phyloP scores from a whole-genome alignment of 805 yeast genomes.

The Groenewaldozyma tartarivorans region DNA sequence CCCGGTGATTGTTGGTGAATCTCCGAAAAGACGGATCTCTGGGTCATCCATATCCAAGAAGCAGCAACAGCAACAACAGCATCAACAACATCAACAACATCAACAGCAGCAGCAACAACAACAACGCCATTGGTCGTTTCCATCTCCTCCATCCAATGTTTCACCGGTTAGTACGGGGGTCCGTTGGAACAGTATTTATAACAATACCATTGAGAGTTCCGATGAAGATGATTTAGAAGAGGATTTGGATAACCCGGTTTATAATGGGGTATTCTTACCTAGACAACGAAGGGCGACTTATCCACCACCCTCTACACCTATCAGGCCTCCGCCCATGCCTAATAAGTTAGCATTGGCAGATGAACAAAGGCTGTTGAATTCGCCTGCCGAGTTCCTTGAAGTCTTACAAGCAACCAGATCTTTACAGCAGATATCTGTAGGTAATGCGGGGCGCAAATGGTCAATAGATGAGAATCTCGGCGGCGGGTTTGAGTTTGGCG shows the following conservation, averaged over 20 bases:
- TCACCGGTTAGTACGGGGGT: constrained; percentile 2
- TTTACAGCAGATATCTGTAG: constrained; percentile 31
- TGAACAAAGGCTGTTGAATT: constrained; percentile 15
- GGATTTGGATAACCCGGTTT: not conserved
- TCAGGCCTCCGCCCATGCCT: constrained; percentile 26
- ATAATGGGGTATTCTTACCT: not conserved
- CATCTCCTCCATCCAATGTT: not conserved
- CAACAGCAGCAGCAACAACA: not conserved
- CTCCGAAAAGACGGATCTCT: too few species aligned
- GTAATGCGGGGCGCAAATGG: constrained; percentile 19
- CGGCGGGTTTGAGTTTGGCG: constrained; percentile 32
- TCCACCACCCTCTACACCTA: not conserved
- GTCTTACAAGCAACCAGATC: constrained; percentile 34
- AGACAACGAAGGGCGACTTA: not conserved
- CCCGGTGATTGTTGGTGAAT: too few species aligned
- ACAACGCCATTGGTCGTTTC: not conserved
- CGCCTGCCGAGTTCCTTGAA: constrained; percentile 29
- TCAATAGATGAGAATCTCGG: constrained; percentile 17
- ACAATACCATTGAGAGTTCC: constrained; percentile 3
- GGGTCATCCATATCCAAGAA: too few species aligned
- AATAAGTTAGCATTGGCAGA: constrained; percentile 20
- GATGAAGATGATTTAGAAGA: not conserved
- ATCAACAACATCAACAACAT: not conserved
- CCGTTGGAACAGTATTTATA: constrained; percentile 8
- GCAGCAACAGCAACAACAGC: not conserved